phyloP scores from a whole-genome alignment of 768 basidiomycete genomes.

The Kwoniella botswanensis region DNA sequence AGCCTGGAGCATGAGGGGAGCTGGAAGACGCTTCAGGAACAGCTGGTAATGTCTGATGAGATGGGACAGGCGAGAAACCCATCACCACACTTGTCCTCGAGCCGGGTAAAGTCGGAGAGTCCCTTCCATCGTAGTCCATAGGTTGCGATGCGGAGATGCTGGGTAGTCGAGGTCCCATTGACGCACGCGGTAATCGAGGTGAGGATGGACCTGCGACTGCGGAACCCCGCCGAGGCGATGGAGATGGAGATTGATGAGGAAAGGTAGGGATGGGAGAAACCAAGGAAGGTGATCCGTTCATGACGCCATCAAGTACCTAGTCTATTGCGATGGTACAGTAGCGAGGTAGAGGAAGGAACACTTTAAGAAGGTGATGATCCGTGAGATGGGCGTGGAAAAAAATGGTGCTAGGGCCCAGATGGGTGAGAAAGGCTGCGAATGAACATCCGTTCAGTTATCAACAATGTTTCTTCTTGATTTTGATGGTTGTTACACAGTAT shows the following conservation, averaged over 20 bases:
- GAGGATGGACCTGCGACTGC: conserved; percentile 35
- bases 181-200: conserved; percentile 32
- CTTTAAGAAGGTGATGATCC: background rate
- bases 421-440: background rate
- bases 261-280: conserved; percentile 12
- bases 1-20: conserved; percentile 17
- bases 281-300: conserved; percentile 24
- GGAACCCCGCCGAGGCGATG: conserved; percentile 23
- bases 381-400: background rate
- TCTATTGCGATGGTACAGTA: background rate
- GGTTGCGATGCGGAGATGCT: conserved; percentile 26
- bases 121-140: conserved; percentile 24
- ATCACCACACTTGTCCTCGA: conserved; percentile 31
- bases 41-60: conserved; percentile 22
- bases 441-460: background rate
- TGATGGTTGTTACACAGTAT: background rate
- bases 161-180: conserved; percentile 30
- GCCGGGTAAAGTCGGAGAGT: conserved; percentile 20
- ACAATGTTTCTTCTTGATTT: background rate
- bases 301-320: conserved; percentile 6
- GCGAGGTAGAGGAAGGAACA: background rate
- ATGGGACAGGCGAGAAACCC: conserved; percentile 31
- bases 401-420: background rate
- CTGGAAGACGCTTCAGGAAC: conserved; percentile 16
- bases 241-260: conserved; percentile 10